Conservation (phyloP, 2,329 filamentous ascomycete genomes). For the Magnaporthiopsis incrustans region DNA sequence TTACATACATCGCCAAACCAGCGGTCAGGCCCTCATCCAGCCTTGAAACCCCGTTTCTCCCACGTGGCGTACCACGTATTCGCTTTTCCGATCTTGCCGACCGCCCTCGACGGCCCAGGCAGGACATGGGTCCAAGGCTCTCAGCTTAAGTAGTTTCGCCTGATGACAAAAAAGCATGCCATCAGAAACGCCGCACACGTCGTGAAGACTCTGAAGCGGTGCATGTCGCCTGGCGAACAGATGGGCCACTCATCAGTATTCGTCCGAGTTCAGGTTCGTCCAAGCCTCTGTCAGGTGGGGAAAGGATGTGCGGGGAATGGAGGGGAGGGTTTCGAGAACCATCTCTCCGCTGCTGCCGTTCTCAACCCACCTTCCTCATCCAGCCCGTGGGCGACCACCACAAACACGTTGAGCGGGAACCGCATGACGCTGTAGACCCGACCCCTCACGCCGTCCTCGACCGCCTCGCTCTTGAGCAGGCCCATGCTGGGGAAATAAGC, state of each 20-base stretch:
- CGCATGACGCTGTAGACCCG: constrained; percentile 49
- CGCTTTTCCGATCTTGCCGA: not conserved
- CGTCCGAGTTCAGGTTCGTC: no score
- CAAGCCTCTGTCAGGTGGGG: not conserved
- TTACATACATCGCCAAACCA: not conserved
- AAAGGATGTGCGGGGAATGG: not conserved
- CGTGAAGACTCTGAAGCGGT: not conserved
- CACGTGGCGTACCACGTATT: not conserved
- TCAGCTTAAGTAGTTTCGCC: not conserved
- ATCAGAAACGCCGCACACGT: not conserved
- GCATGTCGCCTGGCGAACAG: not conserved
- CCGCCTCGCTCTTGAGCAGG: constrained; percentile 42
- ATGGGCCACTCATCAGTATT: not conserved
- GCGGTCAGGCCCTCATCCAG: not conserved
- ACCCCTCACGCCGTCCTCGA: constrained; percentile 45
- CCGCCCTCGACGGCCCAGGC: no score
- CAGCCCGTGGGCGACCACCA: constrained; percentile 37
- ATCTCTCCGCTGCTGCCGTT: not conserved
- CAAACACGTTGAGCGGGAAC: constrained; percentile 47
- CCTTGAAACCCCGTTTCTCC: not conserved
- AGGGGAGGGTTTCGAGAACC: not conserved
- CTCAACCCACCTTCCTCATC: constrained; percentile 32
- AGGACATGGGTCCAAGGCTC: no score
- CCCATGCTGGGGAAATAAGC: constrained; percentile 50
- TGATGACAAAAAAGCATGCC: not conserved